Conservation (phyloP, 495 filamentous ascomycete species). For the Aspergillus wentii region DNA sequence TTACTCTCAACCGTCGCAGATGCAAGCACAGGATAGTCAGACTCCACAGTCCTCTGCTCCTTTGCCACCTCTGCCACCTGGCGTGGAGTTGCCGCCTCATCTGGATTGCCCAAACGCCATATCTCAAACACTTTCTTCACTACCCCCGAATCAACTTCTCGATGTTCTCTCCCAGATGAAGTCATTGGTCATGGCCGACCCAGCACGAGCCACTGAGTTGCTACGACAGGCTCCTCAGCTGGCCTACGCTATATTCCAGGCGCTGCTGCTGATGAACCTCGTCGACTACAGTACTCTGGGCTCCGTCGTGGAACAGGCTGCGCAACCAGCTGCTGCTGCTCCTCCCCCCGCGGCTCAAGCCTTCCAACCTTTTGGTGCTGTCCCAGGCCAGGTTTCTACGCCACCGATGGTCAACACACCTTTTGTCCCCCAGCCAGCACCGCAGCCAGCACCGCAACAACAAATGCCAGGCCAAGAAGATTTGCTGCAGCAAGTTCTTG, state of each 20-base stretch:
- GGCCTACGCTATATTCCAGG: constrained; percentile 93
- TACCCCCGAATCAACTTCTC: constrained; percentile 84
- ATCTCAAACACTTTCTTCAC: constrained; percentile 76
- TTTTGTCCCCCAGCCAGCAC: constrained; percentile 43
- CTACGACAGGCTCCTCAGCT: constrained; percentile 88
- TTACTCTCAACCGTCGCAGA: constrained; percentile 34
- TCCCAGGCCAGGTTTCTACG: constrained; percentile 45
- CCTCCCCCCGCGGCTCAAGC: constrained; percentile 27
- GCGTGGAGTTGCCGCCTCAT: constrained; percentile 74
- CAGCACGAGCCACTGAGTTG: constrained; percentile 79
- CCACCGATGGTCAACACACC: constrained; percentile 55
- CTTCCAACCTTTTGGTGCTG: constrained; percentile 28
- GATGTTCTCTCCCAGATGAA: constrained; percentile 97
- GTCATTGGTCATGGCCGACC: constrained; percentile 71
- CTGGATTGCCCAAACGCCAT: constrained; percentile 87
- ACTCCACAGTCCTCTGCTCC: constrained; percentile 31
- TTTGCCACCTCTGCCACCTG: constrained; percentile 78
- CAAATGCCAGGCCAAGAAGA: constrained; percentile 54
- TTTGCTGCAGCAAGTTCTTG: constrained; percentile 70
- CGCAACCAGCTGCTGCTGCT: constrained; percentile 30
- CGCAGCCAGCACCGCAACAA: constrained; percentile 36
- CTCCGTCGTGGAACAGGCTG: constrained; percentile 52
- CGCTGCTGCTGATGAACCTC: constrained; percentile 85
- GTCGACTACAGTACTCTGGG: constrained; percentile 64
- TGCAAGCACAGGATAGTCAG: constrained; percentile 27